A percentile compares a stretch with the other conserved stretches of the same genome.
These are phyloP conservation scores for Hyphodiscus hymeniophilus DNA, from an alignment of 495 filamentous ascomycete species.

Conservation along the genomic window DNA sequence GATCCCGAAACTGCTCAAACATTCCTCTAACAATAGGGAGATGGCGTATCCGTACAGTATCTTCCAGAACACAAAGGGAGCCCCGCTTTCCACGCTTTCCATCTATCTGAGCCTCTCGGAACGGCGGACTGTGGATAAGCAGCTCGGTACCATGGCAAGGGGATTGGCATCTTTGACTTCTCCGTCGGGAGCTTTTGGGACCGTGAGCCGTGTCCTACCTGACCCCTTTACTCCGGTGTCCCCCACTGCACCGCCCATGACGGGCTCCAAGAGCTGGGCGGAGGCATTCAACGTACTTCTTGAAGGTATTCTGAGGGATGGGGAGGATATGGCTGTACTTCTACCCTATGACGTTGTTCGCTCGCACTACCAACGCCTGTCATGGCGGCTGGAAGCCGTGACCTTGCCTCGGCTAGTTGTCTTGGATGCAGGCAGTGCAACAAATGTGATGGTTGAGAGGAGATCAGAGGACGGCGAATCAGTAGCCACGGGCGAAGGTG, in stretches of 20 bases:
- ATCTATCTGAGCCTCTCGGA: slow-evolving; percentile 18
- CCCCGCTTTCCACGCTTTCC: slow-evolving; percentile 21
- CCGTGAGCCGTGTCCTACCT: slow-evolving; percentile 28
- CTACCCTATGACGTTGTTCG: slow-evolving; percentile 59
- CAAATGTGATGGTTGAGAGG: slow-evolving; percentile 49
- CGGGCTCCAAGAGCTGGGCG: slow-evolving; percentile 49
- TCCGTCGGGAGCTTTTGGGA: slow-evolving; percentile 32
- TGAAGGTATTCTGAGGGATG: slow-evolving; percentile 57
- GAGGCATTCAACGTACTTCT: slow-evolving; percentile 52
- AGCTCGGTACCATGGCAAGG: slow-evolving; percentile 41
- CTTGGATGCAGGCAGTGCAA: slow-evolving; percentile 41
- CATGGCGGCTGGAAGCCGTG: slow-evolving; percentile 46
- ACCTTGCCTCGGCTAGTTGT: slow-evolving; percentile 48
- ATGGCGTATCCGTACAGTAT: slow-evolving; percentile 39
- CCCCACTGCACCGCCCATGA: slow-evolving; percentile 26
- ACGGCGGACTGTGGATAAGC: slow-evolving; percentile 10
- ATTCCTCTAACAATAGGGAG: slow-evolving; percentile 34
- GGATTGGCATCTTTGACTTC: slow-evolving; percentile 36
- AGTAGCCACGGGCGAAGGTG: background rate
- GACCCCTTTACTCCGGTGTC: slow-evolving; percentile 36
- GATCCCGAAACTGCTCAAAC: slow-evolving; percentile 32
- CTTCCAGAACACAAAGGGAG: slow-evolving; percentile 43
- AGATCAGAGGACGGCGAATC: slow-evolving; percentile 26
- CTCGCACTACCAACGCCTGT: slow-evolving; percentile 37
- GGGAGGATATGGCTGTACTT: slow-evolving; percentile 59